Evolutionary conservation across 345 rosid species (phyloP).

Genomic region (Cardamine occulta): DNA sequence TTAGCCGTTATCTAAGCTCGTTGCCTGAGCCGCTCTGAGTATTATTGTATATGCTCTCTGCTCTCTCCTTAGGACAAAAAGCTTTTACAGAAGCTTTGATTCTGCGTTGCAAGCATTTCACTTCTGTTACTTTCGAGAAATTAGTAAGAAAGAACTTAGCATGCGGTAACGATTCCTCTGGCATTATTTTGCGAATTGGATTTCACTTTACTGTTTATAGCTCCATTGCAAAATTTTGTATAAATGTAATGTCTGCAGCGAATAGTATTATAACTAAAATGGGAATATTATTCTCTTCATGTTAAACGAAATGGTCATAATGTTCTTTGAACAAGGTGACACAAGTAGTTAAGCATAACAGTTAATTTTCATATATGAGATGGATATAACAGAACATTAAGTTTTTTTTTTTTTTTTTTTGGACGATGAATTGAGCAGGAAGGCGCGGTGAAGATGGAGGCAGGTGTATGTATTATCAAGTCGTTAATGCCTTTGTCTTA

Average conservation of each 20-base stretch:
- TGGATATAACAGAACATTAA: constrained; percentile 5
- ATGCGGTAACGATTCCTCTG: background rate
- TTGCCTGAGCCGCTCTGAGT: constrained; percentile 13
- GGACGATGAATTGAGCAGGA: constrained; percentile 12
- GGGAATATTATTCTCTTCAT: constrained; percentile 27
- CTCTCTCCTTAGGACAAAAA: background rate
- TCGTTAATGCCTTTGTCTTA: constrained; percentile 64
- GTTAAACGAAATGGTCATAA: constrained; percentile 24
- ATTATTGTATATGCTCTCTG: constrained; percentile 31
- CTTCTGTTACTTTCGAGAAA: background rate
- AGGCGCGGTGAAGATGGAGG: constrained; percentile 1
- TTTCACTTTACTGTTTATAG: background rate
- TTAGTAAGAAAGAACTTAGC: background rate
- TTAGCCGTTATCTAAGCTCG: constrained; percentile 7
- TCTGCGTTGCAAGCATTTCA: background rate
- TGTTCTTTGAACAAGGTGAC: constrained; percentile 39
- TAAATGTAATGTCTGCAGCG: background rate
- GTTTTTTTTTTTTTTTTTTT: background rate
- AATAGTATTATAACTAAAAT: background rate
- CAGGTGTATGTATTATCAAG: constrained; percentile 27
- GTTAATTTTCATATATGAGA: constrained; percentile 9
- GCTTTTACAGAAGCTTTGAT: constrained; percentile 5
- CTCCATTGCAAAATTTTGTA: background rate
- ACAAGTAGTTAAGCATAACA: constrained; percentile 26
- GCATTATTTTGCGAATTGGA: background rate